Base-by-base conservation (phyloP, 495 filamentous ascomycete genomes). In the Aspergillus baeticus region DNA sequence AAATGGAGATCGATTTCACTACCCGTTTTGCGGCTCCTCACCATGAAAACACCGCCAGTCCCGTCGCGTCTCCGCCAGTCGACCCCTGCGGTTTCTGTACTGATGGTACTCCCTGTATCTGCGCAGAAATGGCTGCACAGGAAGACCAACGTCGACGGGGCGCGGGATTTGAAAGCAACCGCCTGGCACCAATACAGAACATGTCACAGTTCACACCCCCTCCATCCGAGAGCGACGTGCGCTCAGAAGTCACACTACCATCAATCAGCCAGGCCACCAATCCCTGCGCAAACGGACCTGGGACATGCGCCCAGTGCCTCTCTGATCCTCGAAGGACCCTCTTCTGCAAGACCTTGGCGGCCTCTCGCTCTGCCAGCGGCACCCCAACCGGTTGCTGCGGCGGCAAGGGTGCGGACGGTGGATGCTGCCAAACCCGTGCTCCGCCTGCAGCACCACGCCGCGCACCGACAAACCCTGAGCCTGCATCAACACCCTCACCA, bases 51-150 rank as follows among this genome's bases (percentile, higher is more conserved):
- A 66, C 66, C 50, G 60, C 66, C 31, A 63, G 61, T 8, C 60
- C 71, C 7, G 59, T 69, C 23, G 68, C 71, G 2, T 76, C 74
- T n/a, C 69, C 74, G 1, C 68, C 70, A 13, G 69, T 75, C 22
- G 90, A 94, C 46, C 81, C 85, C 10, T 96, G 91, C 63, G 91
- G 91, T n/a, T 95, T 95, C 74, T 96, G 91, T 68, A 80, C 85
- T 60, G 88, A 92, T 49, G 89, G 89, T 14, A 91, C 86, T 0
- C 87, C 89, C 61, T 96, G 91, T 64, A 83, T 92, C 53, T 96
- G 91, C 67, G 89, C 87, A 23, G 89, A 93, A 52, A 80, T 89
- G 65, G 81, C 83, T 8, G 76, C 78, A 4, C 73, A 77, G 59
- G 73, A 70, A 49, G 68, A 76, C 51, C 63, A 76, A 47, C 70